Evolutionary conservation across 176 grass and related monocot species (phyloP).

Genomic region (Oryza brachyantha): DNA sequence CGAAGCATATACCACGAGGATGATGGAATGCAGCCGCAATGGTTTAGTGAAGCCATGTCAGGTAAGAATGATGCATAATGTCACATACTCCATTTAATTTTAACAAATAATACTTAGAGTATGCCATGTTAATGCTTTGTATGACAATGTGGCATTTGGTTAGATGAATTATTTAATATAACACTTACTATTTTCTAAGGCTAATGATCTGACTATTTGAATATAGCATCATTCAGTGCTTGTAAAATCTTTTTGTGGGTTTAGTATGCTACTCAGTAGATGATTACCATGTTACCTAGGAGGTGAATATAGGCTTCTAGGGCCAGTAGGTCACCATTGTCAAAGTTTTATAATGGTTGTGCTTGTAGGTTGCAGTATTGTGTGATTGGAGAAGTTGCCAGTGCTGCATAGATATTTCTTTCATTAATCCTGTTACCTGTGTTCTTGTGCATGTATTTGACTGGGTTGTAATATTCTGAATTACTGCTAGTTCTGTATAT

Average conservation of each 20-base stretch:
- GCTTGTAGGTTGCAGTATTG: background rate
- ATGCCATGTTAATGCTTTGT: background rate
- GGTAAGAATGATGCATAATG: conserved; percentile 36
- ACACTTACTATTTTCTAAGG: background rate
- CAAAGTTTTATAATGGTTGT: background rate
- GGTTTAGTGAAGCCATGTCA: conserved; percentile 78
- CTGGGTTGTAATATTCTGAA: background rate
- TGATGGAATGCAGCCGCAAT: conserved; percentile 63
- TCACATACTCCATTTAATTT: background rate
- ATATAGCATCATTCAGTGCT: background rate
- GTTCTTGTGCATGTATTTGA: background rate
- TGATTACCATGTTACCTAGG: background rate
- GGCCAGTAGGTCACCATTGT: background rate
- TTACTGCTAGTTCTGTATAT: background rate
- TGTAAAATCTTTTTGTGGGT: background rate
- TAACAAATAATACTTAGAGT: background rate
- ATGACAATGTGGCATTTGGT: background rate
- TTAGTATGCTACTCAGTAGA: background rate
- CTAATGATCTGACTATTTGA: background rate
- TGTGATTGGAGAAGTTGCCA: background rate
- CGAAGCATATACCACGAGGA: conserved; percentile 39
- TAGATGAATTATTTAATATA: background rate
- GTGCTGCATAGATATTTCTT: background rate
- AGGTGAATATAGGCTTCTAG: background rate
- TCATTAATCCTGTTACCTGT: background rate